Conservation (phyloP, 768 basidiomycete species). For the Lentinula sp. region DNA sequence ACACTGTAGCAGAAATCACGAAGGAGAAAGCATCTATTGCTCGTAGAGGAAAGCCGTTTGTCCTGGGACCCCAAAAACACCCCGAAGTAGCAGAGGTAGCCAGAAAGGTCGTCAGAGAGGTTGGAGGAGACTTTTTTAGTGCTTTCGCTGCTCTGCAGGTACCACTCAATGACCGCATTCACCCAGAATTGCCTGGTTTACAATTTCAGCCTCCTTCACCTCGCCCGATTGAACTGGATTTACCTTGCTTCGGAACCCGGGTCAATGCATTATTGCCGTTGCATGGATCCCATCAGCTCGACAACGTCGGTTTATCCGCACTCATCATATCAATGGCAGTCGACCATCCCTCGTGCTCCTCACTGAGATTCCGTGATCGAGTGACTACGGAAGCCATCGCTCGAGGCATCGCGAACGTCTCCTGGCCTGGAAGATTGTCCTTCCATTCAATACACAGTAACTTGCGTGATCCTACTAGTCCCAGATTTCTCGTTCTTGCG, state of each 20-base stretch:
- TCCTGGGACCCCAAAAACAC: slow-evolving; percentile 62
- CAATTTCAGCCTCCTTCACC: slow-evolving; percentile 26
- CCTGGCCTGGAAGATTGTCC: slow-evolving; percentile 83
- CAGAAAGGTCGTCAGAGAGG: slow-evolving; percentile 31
- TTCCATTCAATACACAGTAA: slow-evolving; percentile 40
- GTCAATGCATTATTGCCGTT: slow-evolving; percentile 56
- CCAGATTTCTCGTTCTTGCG: slow-evolving; percentile 47
- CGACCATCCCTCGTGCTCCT: slow-evolving; percentile 26
- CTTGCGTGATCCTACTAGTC: slow-evolving; percentile 9
- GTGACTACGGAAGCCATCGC: slow-evolving; percentile 47
- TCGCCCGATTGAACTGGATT: slow-evolving; percentile 34
- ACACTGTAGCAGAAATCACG: slow-evolving; percentile 68
- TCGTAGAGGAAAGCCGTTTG: slow-evolving; percentile 50
- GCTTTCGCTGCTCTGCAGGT: slow-evolving; percentile 23
- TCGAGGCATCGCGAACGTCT: slow-evolving; percentile 49
- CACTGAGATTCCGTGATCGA: slow-evolving; percentile 15
- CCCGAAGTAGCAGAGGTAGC: slow-evolving; percentile 40
- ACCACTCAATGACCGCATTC: neutral
- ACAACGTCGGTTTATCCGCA: slow-evolving; percentile 73
- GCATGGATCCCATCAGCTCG: slow-evolving; percentile 77
- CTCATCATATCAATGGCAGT: slow-evolving; percentile 55
- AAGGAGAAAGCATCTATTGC: slow-evolving; percentile 82
- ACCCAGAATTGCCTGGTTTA: neutral
- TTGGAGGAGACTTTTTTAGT: slow-evolving; percentile 35
- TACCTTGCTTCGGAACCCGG: slow-evolving; percentile 36